Conservation (phyloP, 495 filamentous ascomycete genomes). For the Neurospora cerealis region DNA sequence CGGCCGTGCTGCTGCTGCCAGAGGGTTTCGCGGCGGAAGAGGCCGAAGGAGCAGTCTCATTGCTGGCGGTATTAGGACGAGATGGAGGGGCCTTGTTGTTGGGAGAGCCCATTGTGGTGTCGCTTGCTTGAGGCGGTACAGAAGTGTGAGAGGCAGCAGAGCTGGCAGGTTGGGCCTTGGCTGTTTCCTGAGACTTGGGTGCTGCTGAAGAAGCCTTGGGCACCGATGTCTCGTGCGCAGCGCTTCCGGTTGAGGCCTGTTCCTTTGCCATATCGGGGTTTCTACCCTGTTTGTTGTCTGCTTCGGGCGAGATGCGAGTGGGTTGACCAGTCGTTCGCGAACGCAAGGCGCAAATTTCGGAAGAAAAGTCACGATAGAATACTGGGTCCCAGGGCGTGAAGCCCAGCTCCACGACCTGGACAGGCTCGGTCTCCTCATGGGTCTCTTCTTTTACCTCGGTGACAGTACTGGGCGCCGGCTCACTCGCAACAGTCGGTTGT, state of each 20-base stretch:
- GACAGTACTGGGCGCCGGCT: background rate
- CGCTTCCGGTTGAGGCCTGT: conserved; percentile 2
- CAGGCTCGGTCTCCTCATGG: background rate
- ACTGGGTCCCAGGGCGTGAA: conserved; percentile 19
- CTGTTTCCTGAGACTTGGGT: background rate
- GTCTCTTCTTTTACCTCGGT: background rate
- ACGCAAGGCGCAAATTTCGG: conserved; percentile 13
- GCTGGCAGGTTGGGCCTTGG: background rate
- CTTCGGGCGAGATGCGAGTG: conserved; percentile 10
- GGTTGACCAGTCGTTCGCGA: conserved; percentile 20
- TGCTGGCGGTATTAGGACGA: background rate
- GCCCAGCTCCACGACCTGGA: conserved; percentile 9
- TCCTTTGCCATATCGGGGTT: conserved; percentile 1
- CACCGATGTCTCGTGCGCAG: background rate
- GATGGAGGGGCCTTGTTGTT: background rate
- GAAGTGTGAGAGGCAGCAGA: conserved; percentile 2
- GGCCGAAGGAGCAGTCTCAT: background rate
- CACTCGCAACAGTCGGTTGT: background rate
- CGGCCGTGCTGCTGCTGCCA: background rate
- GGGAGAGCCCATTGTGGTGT: background rate
- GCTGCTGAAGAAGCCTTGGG: background rate
- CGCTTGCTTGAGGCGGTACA: background rate
- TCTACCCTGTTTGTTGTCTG: background rate
- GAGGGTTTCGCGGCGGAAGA: background rate
- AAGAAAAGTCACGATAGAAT: conserved; percentile 4